Evolutionary conservation across 2,329 filamentous ascomycete species (phyloP).

Genomic region (Cladophialophora psammophila): DNA sequence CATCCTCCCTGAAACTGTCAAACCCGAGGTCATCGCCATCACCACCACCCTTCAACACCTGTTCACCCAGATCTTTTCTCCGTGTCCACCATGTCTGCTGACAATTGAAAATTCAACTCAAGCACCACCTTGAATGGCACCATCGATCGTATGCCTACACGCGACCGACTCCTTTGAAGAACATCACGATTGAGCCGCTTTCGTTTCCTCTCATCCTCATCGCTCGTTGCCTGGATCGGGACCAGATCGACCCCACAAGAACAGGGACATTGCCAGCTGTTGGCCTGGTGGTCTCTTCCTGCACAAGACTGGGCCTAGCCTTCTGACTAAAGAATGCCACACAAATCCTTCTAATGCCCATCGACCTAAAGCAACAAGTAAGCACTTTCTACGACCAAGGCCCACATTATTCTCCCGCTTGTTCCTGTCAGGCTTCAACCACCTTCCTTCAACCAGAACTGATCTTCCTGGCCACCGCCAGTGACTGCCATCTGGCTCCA

Average conservation of each 20-base stretch:
- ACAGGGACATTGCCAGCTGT: background rate
- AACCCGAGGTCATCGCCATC: background rate
- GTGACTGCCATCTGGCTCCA: too few relatives aligned
- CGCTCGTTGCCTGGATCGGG: background rate
- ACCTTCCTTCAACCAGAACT: background rate
- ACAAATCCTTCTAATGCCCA: background rate
- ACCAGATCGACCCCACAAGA: background rate
- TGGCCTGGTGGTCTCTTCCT: background rate
- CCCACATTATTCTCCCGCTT: slow-evolving; percentile 7
- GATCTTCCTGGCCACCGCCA: background rate
- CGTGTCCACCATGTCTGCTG: background rate
- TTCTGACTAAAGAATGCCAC: background rate
- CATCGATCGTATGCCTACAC: background rate
- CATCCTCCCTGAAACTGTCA: background rate
- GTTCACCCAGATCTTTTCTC: background rate
- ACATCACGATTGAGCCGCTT: background rate
- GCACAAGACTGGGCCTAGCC: background rate
- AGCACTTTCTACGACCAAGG: background rate
- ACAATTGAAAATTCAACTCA: background rate
- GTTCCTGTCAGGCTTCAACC: slow-evolving; percentile 3
- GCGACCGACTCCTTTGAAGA: background rate
- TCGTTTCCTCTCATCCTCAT: background rate
- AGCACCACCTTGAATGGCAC: background rate
- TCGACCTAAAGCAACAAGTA: background rate
- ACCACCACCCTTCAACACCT: background rate